phyloP scores from a whole-genome alignment of 257 asterid species.

The Oldenlandia corymbosa region DNA sequence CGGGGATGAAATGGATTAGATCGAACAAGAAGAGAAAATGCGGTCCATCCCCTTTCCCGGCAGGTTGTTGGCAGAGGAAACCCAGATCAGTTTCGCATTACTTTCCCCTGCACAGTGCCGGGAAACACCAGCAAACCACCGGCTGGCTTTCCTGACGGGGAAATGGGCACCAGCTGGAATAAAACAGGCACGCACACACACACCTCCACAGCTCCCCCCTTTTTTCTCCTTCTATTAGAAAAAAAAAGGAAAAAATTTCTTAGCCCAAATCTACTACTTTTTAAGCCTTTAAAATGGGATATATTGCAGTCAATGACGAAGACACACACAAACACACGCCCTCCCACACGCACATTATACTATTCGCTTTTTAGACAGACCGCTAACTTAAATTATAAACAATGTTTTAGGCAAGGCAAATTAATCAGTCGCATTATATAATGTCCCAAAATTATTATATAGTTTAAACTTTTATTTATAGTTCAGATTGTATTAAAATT shows the following conservation, averaged over 20 bases:
- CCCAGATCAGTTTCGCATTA: constrained; percentile 20
- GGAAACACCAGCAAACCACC: constrained; percentile 23
- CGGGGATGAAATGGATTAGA: constrained; percentile 32
- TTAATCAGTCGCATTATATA: too few species aligned
- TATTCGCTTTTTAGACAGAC: not conserved
- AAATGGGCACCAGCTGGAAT: not conserved
- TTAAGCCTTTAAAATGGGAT: constrained; percentile 7
- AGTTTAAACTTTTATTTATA: too few species aligned
- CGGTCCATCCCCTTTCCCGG: constrained; percentile 8
- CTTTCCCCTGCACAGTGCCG: constrained; percentile 1
- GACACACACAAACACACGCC: not conserved
- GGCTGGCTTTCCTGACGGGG: constrained; percentile 18
- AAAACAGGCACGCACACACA: constrained; percentile 8
- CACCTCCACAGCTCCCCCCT: not conserved
- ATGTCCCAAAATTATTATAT: too few species aligned
- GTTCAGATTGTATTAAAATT: too few species aligned
- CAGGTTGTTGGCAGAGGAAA: not conserved
- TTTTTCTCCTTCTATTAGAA: constrained; percentile 10
- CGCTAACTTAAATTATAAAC: not conserved
- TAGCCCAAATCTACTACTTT: not conserved
- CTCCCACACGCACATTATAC: not conserved
- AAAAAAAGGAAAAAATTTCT: too few species aligned
- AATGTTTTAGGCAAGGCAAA: not conserved
- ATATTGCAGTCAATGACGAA: constrained; percentile 4
- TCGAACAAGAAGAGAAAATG: constrained; percentile 24